Evolutionary conservation across 2,329 filamentous ascomycete species (phyloP).

Genomic region (Hysterium pulicare): DNA sequence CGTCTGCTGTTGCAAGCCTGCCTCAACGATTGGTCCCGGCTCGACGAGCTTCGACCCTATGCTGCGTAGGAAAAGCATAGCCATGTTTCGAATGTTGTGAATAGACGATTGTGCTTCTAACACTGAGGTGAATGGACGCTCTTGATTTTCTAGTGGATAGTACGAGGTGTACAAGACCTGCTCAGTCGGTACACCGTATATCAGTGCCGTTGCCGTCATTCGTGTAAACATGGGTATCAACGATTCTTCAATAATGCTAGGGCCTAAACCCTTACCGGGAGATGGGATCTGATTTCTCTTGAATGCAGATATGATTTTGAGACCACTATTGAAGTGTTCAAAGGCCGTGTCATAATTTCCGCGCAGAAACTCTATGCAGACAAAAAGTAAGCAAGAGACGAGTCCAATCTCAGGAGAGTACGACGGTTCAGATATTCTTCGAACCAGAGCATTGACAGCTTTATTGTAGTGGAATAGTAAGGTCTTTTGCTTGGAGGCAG

Average conservation of each 20-base stretch:
- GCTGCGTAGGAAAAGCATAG: conserved; percentile 8
- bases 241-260: conserved; percentile 13
- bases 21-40: not conserved
- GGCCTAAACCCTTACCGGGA: not conserved
- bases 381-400: conserved; percentile 44
- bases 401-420: conserved; percentile 35
- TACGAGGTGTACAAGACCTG: conserved; percentile 7
- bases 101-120: conserved; percentile 15
- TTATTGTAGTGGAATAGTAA: conserved; percentile 43
- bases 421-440: conserved; percentile 27
- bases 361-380: conserved; percentile 43
- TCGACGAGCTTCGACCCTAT: conserved; percentile 1
- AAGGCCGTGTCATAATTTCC: conserved; percentile 41
- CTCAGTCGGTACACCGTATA: conserved; percentile 17
- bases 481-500: conserved; percentile 16
- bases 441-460: conserved; percentile 35
- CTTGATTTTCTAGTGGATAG: conserved; percentile 4
- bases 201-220: conserved; percentile 14
- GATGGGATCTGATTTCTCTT: not conserved
- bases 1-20: conserved; percentile 1
- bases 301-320: conserved; percentile 32
- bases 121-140: conserved; percentile 8
- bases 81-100: conserved; percentile 20
- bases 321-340: conserved; percentile 43
- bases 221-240: conserved; percentile 21